Evolutionary conservation across 2,329 filamentous ascomycete genomes (phyloP).

Genomic region (Epichloe sibirici): DNA sequence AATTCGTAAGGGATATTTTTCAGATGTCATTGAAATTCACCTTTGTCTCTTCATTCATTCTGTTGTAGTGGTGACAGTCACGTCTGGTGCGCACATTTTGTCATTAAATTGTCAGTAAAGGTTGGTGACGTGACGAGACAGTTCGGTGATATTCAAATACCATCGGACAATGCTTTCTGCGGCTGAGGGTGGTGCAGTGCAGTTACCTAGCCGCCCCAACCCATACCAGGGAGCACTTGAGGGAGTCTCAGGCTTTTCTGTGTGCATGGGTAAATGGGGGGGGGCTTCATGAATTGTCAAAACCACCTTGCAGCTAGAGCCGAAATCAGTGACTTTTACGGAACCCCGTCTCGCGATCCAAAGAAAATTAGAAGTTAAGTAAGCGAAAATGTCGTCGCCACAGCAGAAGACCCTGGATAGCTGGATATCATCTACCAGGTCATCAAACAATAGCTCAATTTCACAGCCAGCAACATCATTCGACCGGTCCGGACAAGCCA

Average conservation of each 20-base stretch:
- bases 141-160: too few relatives aligned
- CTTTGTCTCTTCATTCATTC: too few relatives aligned
- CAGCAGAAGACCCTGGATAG: conserved; percentile 17
- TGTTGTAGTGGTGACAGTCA: too few relatives aligned
- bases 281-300: not conserved
- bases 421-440: conserved; percentile 13
- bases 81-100: too few relatives aligned
- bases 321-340: not conserved
- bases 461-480: conserved; percentile 7
- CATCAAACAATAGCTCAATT: conserved; percentile 5
- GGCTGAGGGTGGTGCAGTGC: not conserved
- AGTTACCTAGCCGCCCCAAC: not conserved
- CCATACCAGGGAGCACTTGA: not conserved
- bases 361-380: too few relatives aligned
- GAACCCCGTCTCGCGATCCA: too few relatives aligned
- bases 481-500: not conserved
- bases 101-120: too few relatives aligned
- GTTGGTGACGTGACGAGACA: too few relatives aligned
- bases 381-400: conserved; percentile 1
- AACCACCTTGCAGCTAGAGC: not conserved
- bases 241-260: not conserved
- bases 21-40: too few relatives aligned
- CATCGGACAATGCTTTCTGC: not conserved
- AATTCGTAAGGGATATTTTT: too few relatives aligned
- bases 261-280: too few relatives aligned